phyloP scores from a whole-genome alignment of 2,329 filamentous ascomycete species.

The Beauveria caledonica region DNA sequence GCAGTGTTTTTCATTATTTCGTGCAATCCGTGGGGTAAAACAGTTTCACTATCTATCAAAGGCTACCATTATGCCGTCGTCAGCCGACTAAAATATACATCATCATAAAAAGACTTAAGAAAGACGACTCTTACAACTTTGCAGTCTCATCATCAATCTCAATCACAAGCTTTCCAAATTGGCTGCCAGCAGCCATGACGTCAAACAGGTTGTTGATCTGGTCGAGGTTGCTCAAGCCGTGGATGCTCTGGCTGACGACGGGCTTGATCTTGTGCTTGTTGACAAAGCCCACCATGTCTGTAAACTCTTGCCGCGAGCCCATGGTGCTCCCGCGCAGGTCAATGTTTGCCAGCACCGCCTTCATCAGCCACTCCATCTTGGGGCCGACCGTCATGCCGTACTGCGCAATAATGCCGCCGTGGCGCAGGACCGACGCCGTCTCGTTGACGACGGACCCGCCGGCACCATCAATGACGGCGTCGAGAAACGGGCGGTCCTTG shows the following conservation, averaged over 20 bases:
- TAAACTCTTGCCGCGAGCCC: slow-evolving; percentile 83
- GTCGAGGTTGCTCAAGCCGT: slow-evolving; percentile 66
- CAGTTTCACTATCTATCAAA: neutral
- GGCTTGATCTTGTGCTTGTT: slow-evolving; percentile 63
- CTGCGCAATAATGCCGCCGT: slow-evolving; percentile 72
- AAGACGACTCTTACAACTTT: slow-evolving; percentile 28
- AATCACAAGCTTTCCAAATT: slow-evolving; percentile 91
- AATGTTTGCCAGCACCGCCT: slow-evolving; percentile 76
- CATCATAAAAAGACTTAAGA: too few relatives aligned
- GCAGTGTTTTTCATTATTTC: neutral
- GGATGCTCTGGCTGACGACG: slow-evolving; percentile 65
- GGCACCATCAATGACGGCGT: slow-evolving; percentile 84
- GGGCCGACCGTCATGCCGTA: slow-evolving; percentile 90
- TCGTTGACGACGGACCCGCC: slow-evolving; percentile 76
- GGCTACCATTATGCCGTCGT: neutral
- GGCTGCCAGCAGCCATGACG: slow-evolving; percentile 75
- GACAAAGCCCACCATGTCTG: slow-evolving; percentile 84
- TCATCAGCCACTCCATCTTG: slow-evolving; percentile 81
- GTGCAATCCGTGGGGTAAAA: neutral
- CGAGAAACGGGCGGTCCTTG: slow-evolving; percentile 57
- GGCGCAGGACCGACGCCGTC: slow-evolving; percentile 60
- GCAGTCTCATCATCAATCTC: slow-evolving; percentile 44
- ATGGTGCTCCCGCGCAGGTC: slow-evolving; percentile 83
- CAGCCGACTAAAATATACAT: neutral
- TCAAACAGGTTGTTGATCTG: slow-evolving; percentile 77